Conservation (phyloP, 2,329 filamentous ascomycete species). For the Annulohypoxylon truncatum region DNA sequence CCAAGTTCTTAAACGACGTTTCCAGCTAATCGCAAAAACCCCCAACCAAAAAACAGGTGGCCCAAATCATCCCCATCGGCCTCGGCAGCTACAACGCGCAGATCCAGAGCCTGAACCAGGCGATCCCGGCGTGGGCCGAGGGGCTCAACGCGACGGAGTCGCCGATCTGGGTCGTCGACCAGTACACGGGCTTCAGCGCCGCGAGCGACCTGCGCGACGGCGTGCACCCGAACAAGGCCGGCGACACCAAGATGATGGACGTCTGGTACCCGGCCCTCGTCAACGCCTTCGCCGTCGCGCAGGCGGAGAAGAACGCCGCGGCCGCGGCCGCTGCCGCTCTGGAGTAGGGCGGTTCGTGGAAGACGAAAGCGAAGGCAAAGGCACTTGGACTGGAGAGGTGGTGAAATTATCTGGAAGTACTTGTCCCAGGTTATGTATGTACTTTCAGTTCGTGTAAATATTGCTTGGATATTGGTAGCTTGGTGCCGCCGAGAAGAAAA, state of each 20-base stretch:
- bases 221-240: constrained; percentile 54
- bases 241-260: constrained; percentile 56
- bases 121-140: constrained; percentile 54
- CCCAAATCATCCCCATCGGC: constrained; percentile 55
- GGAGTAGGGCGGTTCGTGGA: constrained; percentile 41
- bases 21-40: constrained; percentile 6
- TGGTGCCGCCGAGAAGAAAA: not conserved
- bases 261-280: constrained; percentile 49
- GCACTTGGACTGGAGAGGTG: no score
- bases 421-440: not conserved
- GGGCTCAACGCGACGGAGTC: constrained; percentile 54
- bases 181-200: constrained; percentile 54
- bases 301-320: constrained; percentile 39
- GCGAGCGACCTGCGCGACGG: constrained; percentile 52
- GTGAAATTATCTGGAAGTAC: not conserved
- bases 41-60: constrained; percentile 50
- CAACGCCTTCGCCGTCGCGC: constrained; percentile 44
- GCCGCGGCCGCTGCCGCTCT: constrained; percentile 14
- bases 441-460: not conserved
- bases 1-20: not conserved
- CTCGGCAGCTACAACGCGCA: constrained; percentile 51
- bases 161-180: constrained; percentile 57
- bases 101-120: constrained; percentile 54
- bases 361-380: constrained; percentile 35
- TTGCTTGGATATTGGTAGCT: not conserved